phyloP scores from a whole-genome alignment of 805 yeast species.

The Myxozyma nipponensis region DNA sequence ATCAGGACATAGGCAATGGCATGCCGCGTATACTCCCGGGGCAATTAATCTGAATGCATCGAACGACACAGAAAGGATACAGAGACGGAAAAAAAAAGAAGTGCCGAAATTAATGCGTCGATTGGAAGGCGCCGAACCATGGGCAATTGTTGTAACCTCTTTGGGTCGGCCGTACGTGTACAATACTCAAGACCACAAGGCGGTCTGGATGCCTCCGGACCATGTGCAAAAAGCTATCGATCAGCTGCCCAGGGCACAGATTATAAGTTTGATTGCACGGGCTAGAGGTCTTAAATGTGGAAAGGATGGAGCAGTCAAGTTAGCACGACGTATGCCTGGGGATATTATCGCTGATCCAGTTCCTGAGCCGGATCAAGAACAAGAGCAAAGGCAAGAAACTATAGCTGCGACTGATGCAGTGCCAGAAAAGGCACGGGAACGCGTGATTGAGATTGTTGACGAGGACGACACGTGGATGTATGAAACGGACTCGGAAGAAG shows the following conservation, averaged over 20 bases:
- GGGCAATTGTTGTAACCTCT: conserved; percentile 44
- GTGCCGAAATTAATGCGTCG: conserved; percentile 12
- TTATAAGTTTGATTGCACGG: conserved; percentile 39
- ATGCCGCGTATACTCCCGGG: conserved; percentile 4
- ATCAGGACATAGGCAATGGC: conserved; percentile 1
- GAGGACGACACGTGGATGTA: conserved; percentile 10
- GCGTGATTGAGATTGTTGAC: conserved; percentile 2
- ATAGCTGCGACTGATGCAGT: not conserved
- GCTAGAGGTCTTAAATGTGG: conserved; percentile 38
- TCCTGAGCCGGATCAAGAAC: not conserved
- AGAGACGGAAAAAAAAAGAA: conserved; percentile 11
- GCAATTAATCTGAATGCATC: not conserved
- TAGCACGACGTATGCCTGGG: not conserved
- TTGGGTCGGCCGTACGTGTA: conserved; percentile 45
- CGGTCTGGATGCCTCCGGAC: conserved; percentile 40
- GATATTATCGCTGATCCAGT: not conserved
- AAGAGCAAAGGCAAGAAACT: not conserved
- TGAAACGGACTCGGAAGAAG: conserved; percentile 11
- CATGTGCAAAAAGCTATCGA: conserved; percentile 33
- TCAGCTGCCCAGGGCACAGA: conserved; percentile 34
- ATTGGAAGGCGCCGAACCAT: conserved; percentile 33
- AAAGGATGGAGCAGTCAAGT: not conserved
- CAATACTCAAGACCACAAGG: conserved; percentile 33
- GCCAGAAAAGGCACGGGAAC: not conserved
- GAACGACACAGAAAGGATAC: conserved; percentile 2